phyloP scores from a whole-genome alignment of 2,329 filamentous ascomycete genomes.

The Aspergillus melleus region DNA sequence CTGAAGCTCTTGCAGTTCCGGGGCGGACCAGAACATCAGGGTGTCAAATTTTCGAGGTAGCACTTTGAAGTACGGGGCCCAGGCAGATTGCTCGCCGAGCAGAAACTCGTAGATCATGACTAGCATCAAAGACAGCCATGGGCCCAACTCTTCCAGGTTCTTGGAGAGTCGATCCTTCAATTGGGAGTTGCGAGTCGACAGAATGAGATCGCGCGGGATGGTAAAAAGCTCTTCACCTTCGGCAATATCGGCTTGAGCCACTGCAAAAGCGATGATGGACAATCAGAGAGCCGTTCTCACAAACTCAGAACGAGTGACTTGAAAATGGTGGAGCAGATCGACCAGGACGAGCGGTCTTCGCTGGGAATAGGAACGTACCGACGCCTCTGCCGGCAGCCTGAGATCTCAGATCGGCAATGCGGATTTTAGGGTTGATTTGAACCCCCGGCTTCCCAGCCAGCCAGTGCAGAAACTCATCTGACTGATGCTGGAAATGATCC shows the following conservation, averaged over 20 bases:
- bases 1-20: constrained; percentile 71
- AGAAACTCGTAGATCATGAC: constrained; percentile 77
- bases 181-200: constrained; percentile 71
- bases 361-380: constrained; percentile 49
- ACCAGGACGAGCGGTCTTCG: constrained; percentile 20
- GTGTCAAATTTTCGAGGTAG: constrained; percentile 75
- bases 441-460: constrained; percentile 53
- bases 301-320: not conserved
- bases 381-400: constrained; percentile 62
- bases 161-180: constrained; percentile 60
- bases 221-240: constrained; percentile 78
- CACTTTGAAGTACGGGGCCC: constrained; percentile 76
- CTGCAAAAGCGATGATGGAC: constrained; percentile 44
- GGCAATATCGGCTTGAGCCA: constrained; percentile 68
- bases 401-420: constrained; percentile 57
- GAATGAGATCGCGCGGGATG: constrained; percentile 70
- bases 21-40: constrained; percentile 81
- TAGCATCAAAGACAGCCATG: constrained; percentile 66
- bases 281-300: constrained; percentile 24
- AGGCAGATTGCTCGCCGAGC: constrained; percentile 60
- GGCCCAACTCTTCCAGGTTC: constrained; percentile 52
- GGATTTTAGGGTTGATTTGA: constrained; percentile 58
- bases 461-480: constrained; percentile 58
- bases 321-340: constrained; percentile 11
- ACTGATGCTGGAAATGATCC: constrained; percentile 47